Base-by-base conservation (phyloP, 345 rosid species). In the Eucalyptus leucophloia region DNA sequence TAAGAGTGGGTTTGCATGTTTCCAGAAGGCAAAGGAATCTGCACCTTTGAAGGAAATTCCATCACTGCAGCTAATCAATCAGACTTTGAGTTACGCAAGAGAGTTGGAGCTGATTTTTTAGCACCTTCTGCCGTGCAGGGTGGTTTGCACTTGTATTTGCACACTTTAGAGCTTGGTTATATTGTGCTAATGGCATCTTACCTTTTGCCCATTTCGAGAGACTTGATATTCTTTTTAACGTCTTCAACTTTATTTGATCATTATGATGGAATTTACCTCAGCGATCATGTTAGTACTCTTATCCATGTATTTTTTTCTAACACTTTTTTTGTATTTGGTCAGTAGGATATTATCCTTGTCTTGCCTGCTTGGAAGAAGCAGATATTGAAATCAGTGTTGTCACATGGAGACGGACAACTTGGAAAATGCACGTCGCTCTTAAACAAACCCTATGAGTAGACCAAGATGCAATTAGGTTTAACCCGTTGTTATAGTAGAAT, bases 21-120 rank as follows among this genome's bases (percentile, higher is more conserved):
- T 49, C 49, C 2, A 49, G 15, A 49, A 49, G 50, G 50, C 15
- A 12, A 49, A 49, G 5, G 50, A 49, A 49, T 49, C 50, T 49
- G 50, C 15, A 12, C 50, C 50, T 49, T 49, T 12, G 50, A 49
- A 12, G 50, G 50, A 49, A 49, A 49, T 49, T 49, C 50, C 50
- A 12, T 49, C 49, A 0, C 0, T 49, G 15, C 15, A 12, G 15
- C 50, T 49, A 0, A 49, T 0, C 15, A 49, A 49, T 49, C 50
- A 49, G 50, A 49, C 50, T 49, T 49, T 12, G 50, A 49, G 50
- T 49, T 11, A 10, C 4, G 13, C 49, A 47, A 11, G 49, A 47
- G 49, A 47, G 49, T 47, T 11, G 4, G 49, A 47, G 49, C 13
- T 0, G 4, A 60, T 28, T 60, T 4, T 26, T 60, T 3, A 2